A percentile compares a stretch with the other conserved stretches of the same genome.
phyloP scores from a whole-genome alignment of 2,329 filamentous ascomycete species.

The Passalora sequoiae region DNA sequence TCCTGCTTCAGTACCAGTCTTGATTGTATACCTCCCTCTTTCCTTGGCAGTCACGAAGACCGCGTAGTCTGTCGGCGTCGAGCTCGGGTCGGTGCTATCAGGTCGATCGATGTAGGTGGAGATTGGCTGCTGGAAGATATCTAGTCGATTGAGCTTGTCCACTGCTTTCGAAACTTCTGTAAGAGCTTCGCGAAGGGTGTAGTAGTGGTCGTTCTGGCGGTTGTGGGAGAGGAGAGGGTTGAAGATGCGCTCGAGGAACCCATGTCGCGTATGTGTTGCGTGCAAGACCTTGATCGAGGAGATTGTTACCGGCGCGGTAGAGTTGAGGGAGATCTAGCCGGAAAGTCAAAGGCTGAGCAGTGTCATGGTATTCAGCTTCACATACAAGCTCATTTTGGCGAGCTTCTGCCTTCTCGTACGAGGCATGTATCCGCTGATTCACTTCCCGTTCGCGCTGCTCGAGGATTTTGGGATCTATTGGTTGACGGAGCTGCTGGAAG shows the following conservation, averaged over 20 bases:
- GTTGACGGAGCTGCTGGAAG: conserved; percentile 56
- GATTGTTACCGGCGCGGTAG: conserved; percentile 80
- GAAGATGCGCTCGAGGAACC: conserved; percentile 78
- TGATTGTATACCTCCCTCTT: conserved; percentile 76
- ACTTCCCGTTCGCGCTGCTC: conserved; percentile 57
- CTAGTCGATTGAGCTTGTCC: conserved; percentile 72
- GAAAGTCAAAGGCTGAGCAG: too few relatives aligned
- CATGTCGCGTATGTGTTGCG: conserved; percentile 72
- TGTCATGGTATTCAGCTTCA: too few relatives aligned
- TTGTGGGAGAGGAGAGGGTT: conserved; percentile 68
- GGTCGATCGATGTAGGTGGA: conserved; percentile 77
- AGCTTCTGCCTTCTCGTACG: conserved; percentile 58
- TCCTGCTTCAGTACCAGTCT: conserved; percentile 90
- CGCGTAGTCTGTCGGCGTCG: conserved; percentile 71
- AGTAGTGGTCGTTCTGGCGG: conserved; percentile 41
- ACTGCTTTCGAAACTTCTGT: conserved; percentile 64
- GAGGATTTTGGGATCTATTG: conserved; percentile 54
- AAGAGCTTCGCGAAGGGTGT: conserved; percentile 76
- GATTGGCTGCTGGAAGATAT: conserved; percentile 81
- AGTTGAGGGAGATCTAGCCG: conserved; percentile 77
- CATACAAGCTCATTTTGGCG: conserved; percentile 63
- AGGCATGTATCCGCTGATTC: conserved; percentile 53
- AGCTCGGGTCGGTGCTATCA: conserved; percentile 61
- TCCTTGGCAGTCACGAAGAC: conserved; percentile 74
- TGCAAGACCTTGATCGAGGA: conserved; percentile 79